Base-by-base conservation (phyloP, 306 rosid species). In the Vigna nakashimae region DNA sequence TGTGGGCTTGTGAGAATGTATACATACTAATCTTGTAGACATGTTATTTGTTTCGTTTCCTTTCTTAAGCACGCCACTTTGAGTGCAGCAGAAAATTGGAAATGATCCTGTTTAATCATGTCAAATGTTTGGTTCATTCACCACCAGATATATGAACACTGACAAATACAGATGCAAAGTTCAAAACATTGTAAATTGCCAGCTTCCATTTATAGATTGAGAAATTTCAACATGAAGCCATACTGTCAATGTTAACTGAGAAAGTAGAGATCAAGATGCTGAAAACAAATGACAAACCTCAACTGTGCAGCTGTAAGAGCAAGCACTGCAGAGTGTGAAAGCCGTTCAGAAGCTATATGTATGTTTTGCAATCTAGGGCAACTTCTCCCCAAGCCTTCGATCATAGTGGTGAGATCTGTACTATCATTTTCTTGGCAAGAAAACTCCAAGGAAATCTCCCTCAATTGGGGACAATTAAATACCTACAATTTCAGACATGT, bases 391-490 rank as follows among this genome's bases (percentile, higher is more conserved):
- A 92, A 63, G 70, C 84, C 64, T 48, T 90, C 96, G 65, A 82
- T 87, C 93, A 91, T 74, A n/a, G 90, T 13, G 26, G 66, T 18
- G 74, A 96, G 97, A 76, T 96, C 89, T 1, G 99, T 92, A 55
- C 45, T 77, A 53, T 90, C 99, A 76, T 76, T 91, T 80, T 86
- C 94, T 78, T 87, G 89, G 69, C 80, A 75, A 53, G 90, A 84
- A 89, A 96, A 96, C 65, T 91, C 97, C 63, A 96, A 46, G 30
- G 99, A 96, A 81, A 96, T 86, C 89, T 96, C 99, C 59, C 82
- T 92, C 63, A 96, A 80, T 74, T 87, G 91, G 50, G 98, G 98
- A 84, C 98, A 96, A 83, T 88, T 91, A 78, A 96, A 90, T 73
- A 81, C 90, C 99, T 96, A 74, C 5, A 14, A 79, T 14, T 50